phyloP scores from a whole-genome alignment of 2,329 filamentous ascomycete genomes.

The Xylaria sp. region DNA sequence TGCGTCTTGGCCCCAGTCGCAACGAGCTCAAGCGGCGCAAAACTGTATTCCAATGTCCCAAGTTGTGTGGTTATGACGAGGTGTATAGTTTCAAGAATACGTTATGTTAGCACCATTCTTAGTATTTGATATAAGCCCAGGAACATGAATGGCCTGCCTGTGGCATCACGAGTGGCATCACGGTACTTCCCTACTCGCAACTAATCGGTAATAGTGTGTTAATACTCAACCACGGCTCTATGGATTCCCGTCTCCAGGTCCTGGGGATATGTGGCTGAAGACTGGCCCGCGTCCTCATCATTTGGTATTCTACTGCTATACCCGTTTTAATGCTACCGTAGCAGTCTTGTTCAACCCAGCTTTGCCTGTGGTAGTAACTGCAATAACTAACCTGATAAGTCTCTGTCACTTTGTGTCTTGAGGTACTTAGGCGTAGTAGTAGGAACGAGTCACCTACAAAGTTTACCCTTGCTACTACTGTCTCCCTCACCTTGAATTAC shows the following conservation, averaged over 20 bases:
- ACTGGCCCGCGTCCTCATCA: not conserved
- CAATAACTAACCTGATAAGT: constrained; percentile 28
- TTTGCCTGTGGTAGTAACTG: constrained; percentile 32
- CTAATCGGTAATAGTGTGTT: constrained; percentile 19
- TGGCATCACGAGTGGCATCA: constrained; percentile 1
- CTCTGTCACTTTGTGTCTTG: constrained; percentile 19
- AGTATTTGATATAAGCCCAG: not conserved
- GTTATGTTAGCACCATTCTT: not conserved
- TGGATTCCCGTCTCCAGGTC: constrained; percentile 29
- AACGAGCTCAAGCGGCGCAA: constrained; percentile 12
- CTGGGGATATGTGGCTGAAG: constrained; percentile 31
- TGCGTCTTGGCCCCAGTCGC: constrained; percentile 10
- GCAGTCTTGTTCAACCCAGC: constrained; percentile 29
- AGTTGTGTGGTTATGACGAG: not conserved
- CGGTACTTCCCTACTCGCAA: not conserved
- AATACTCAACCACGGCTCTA: constrained; percentile 28
- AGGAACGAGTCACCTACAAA: constrained; percentile 37
- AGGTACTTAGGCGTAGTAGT: constrained; percentile 24
- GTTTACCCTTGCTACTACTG: constrained; percentile 44
- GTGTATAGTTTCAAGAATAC: constrained; percentile 8
- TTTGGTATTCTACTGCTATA: constrained; percentile 3
- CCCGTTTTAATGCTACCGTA: constrained; percentile 22
- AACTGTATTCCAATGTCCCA: not conserved
- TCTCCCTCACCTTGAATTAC: constrained; percentile 44
- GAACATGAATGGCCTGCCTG: not conserved